These are phyloP conservation scores for Fomitopsis serialis DNA, from an alignment of 768 basidiomycete genomes.

Conservation along the genomic window DNA sequence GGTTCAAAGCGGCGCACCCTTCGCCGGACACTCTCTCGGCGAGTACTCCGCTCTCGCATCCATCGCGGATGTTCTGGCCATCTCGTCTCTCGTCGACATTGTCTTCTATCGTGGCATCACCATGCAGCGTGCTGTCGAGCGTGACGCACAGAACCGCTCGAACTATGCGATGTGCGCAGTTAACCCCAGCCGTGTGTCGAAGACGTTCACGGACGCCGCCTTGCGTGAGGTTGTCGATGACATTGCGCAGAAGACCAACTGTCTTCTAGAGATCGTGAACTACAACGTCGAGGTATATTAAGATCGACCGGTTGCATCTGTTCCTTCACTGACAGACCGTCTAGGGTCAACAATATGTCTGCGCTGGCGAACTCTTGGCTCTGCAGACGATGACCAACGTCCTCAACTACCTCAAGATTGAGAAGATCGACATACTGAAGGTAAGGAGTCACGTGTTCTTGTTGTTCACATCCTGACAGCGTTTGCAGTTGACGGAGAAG, in stretches of 20 bases:
- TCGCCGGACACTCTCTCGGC: constrained; percentile 97
- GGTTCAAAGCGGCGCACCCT: constrained; percentile 86
- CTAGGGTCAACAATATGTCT: constrained; percentile 99
- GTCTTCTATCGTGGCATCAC: constrained; percentile 99
- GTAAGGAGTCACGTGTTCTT: constrained; percentile 31
- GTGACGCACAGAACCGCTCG: constrained; percentile 87
- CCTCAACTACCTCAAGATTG: constrained; percentile 90
- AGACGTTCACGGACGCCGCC: constrained; percentile 90
- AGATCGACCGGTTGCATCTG: background rate
- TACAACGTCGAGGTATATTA: constrained; percentile 79
- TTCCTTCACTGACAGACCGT: background rate
- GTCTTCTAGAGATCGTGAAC: constrained; percentile 97
- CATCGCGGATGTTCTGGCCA: constrained; percentile 93
- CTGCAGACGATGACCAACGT: constrained; percentile 94
- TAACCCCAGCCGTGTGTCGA: constrained; percentile 92
- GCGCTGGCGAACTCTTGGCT: constrained; percentile 92
- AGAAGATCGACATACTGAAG: constrained; percentile 92
- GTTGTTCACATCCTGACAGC: constrained; percentile 4
- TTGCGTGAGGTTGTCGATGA: constrained; percentile 96
- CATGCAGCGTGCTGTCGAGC: constrained; percentile 99
- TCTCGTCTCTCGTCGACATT: constrained; percentile 93
- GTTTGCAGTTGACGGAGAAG: constrained; percentile 70
- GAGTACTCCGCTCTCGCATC: constrained; percentile 98
- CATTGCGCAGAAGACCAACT: constrained; percentile 70
- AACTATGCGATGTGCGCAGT: constrained; percentile 99